Base-by-base conservation (phyloP, 2,329 filamentous ascomycete genomes). In the Paecilomyces variotii region DNA sequence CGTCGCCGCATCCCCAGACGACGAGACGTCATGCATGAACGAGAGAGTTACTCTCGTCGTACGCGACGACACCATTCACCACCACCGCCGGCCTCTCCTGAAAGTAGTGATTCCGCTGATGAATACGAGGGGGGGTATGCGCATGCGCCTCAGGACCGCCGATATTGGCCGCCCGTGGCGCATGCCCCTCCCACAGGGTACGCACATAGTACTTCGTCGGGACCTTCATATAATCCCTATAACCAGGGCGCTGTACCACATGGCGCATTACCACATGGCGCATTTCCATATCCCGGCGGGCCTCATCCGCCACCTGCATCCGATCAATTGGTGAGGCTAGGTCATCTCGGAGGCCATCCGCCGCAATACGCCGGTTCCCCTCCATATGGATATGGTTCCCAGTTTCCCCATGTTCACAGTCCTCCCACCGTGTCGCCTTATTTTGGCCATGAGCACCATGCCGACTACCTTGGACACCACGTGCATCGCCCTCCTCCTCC, bases 41-140 rank as follows among this genome's bases (percentile, higher is more conserved):
- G 72, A 57, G 72, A 73, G 54, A 67, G 70, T 25, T 69, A 68
- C 56, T 58, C 63, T 55, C 75, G 71, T 61, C 75, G 72, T 58
- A 72, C 70, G 61, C 77, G 69, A 63, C 76, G 67, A 67, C 76
- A 73, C 63, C 78, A 74, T 74, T 77, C 71, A 59, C 81, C 82
- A 10, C 30, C 30, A 10, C 30, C 30, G 7, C 30, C 30, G 63
- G 77, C 78, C 62, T 78, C 80, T 63, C 78, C 84, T 57, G 83
- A 84, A 77, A 88, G 82, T 71, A 79, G 83, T 77, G 87, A 88
- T 70, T 82, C 82, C 35, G 79, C 79, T 24, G 85, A 89, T 26
- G 85, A 89, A n/a, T 87, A 82, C 69, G 73, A 76, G 62, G 62
- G 72, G 67, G 65, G 77, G 74, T 78, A 80, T 76, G 74, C 73